These are phyloP conservation scores for Xerocomus amazonicus DNA, from an alignment of 1,284 basidiomycete genomes.

Conservation along the genomic window DNA sequence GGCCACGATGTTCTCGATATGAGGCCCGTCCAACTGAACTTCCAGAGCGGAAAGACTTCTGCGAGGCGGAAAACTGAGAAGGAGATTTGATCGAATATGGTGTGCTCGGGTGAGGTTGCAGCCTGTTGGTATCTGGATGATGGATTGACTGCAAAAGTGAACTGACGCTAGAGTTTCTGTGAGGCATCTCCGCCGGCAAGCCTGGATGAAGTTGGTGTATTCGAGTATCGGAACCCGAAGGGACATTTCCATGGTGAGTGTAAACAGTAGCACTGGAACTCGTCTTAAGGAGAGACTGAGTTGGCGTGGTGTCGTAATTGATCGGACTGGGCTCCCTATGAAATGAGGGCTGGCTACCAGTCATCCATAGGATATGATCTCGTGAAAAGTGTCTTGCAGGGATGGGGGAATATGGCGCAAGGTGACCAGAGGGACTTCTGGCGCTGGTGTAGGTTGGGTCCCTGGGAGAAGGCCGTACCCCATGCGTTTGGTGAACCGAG, in stretches of 20 bases:
- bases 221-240: not conserved
- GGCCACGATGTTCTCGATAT: constrained; percentile 24
- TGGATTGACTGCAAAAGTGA: not conserved
- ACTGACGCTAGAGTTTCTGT: not conserved
- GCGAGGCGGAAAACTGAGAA: constrained; percentile 15
- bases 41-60: constrained; percentile 15
- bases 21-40: constrained; percentile 21
- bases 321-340: constrained; percentile 16
- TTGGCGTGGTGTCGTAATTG: not conserved
- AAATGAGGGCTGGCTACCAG: constrained; percentile 14
- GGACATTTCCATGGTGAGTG: not conserved
- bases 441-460: constrained; percentile 19
- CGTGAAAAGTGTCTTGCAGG: constrained; percentile 13
- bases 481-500: not conserved
- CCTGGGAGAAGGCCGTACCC: constrained; percentile 7
- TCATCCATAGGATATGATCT: constrained; percentile 6
- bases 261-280: constrained; percentile 1
- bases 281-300: not conserved
- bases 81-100: constrained; percentile 13
- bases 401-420: constrained; percentile 14
- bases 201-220: constrained; percentile 1
- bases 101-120: constrained; percentile 7
- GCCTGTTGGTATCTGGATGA: not conserved
- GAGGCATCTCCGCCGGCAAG: not conserved
- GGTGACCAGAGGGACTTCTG: constrained; percentile 25